A percentile compares a stretch with the other conserved stretches of the same genome.
phyloP scores from a whole-genome alignment of 768 basidiomycete genomes.

The Hydnomerulius pinastri region DNA sequence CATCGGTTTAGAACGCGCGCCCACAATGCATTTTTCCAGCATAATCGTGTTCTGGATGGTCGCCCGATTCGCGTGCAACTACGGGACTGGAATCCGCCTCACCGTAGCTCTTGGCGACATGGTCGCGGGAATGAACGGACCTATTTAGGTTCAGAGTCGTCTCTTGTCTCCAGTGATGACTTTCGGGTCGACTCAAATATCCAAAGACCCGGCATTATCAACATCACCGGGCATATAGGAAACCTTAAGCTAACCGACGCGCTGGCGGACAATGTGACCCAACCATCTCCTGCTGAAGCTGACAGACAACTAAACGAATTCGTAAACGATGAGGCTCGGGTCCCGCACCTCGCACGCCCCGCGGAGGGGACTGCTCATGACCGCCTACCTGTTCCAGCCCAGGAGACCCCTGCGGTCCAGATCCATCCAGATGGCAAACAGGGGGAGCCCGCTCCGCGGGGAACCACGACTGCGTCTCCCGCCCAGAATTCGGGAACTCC shows the following conservation, averaged over 20 bases:
- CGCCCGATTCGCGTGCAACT: slow-evolving; percentile 76
- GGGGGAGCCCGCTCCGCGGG: slow-evolving; percentile 7
- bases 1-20: background rate
- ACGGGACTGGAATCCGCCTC: slow-evolving; percentile 65
- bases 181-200: slow-evolving; percentile 11
- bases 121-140: slow-evolving; percentile 43
- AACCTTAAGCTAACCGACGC: slow-evolving; percentile 11
- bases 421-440: slow-evolving; percentile 33
- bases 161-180: slow-evolving; percentile 8
- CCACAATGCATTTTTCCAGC: slow-evolving; percentile 42
- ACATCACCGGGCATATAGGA: slow-evolving; percentile 13
- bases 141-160: slow-evolving; percentile 28
- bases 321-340: slow-evolving; percentile 10
- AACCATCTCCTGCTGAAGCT: slow-evolving; percentile 4
- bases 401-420: slow-evolving; percentile 2
- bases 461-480: slow-evolving; percentile 7
- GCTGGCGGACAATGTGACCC: background rate
- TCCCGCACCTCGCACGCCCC: background rate
- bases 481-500: slow-evolving; percentile 35
- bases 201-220: slow-evolving; percentile 6
- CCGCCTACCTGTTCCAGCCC: slow-evolving; percentile 2
- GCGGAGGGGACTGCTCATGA: background rate
- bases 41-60: slow-evolving; percentile 68
- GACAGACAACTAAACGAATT: slow-evolving; percentile 20
- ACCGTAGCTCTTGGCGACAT: slow-evolving; percentile 41